These are phyloP conservation scores for Rhododendron kiyosumense DNA, from an alignment of 148 eudicot genomes.

Conservation along the genomic window DNA sequence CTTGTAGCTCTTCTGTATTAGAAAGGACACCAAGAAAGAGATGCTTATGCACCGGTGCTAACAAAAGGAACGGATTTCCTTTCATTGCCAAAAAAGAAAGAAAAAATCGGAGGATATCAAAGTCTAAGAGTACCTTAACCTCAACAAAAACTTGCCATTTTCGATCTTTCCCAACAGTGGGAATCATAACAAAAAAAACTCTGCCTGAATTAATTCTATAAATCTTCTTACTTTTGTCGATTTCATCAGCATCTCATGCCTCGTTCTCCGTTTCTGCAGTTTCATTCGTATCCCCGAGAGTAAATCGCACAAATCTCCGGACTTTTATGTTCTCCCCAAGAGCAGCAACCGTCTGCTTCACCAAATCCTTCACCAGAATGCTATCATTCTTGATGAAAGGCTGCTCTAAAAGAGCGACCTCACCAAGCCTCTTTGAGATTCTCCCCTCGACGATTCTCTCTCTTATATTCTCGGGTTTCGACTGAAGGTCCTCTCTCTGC, in stretches of 20 bases:
- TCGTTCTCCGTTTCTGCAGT: slow-evolving; percentile 27
- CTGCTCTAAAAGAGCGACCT: slow-evolving; percentile 92
- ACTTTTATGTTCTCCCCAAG: slow-evolving; percentile 95
- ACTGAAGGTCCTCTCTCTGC: slow-evolving; percentile 88
- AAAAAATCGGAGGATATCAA: slow-evolving; percentile 11
- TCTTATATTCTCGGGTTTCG: slow-evolving; percentile 82
- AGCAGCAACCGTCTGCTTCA: slow-evolving; percentile 86
- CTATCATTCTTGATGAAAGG: slow-evolving; percentile 74
- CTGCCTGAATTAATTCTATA: background rate
- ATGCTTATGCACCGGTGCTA: background rate
- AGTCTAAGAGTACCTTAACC: slow-evolving; percentile 17
- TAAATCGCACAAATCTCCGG: slow-evolving; percentile 72
- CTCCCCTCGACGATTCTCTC: slow-evolving; percentile 89
- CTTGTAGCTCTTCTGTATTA: background rate
- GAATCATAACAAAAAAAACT: background rate
- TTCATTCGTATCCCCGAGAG: slow-evolving; percentile 58
- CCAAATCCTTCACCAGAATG: slow-evolving; percentile 78
- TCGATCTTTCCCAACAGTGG: background rate
- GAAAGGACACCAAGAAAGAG: background rate
- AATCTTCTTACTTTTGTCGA: background rate
- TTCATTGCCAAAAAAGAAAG: slow-evolving; percentile 13
- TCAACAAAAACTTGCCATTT: slow-evolving; percentile 9
- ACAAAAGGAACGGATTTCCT: background rate
- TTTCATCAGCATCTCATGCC: slow-evolving; percentile 18
- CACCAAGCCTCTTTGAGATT: slow-evolving; percentile 84